Percentiles rank a stretch among this genome's conserved stretches.
These are phyloP conservation scores for Macrophomina phaseolina DNA, from an alignment of 2,329 filamentous ascomycete species.

Conservation along the genomic window DNA sequence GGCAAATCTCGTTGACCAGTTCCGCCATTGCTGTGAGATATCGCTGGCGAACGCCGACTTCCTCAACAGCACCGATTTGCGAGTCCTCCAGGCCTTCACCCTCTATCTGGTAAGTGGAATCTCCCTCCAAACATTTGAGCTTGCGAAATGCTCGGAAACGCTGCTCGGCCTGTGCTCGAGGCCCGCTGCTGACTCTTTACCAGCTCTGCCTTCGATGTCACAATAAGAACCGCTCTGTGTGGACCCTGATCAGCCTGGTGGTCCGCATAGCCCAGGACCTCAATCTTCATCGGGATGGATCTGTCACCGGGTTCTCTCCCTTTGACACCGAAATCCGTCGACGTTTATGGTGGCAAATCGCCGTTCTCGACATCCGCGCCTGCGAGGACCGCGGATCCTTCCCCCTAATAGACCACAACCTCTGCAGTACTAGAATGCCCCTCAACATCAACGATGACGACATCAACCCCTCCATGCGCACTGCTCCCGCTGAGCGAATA, in stretches of 20 bases:
- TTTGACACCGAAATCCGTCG: constrained; percentile 64
- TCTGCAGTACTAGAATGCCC: constrained; percentile 47
- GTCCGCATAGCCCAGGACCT: constrained; percentile 66
- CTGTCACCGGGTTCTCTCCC: constrained; percentile 56
- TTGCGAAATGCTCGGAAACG: not conserved
- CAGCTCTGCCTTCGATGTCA: constrained; percentile 51
- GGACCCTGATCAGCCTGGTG: constrained; percentile 67
- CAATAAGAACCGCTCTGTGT: constrained; percentile 61
- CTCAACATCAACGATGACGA: constrained; percentile 56
- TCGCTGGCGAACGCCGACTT: constrained; percentile 71
- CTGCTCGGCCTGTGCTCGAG: not conserved
- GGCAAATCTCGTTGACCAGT: constrained; percentile 6
- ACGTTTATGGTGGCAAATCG: constrained; percentile 66
- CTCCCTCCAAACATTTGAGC: not conserved
- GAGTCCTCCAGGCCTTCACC: constrained; percentile 70
- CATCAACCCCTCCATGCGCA: constrained; percentile 44
- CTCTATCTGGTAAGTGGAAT: constrained; percentile 65
- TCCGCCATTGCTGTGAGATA: constrained; percentile 24
- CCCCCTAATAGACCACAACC: constrained; percentile 17
- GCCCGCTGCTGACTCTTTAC: not conserved
- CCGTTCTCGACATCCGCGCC: constrained; percentile 56
- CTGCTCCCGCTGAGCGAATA: constrained; percentile 31
- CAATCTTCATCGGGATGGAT: constrained; percentile 66
- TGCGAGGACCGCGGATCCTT: constrained; percentile 28
- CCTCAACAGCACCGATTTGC: constrained; percentile 68